Evolutionary conservation across 1,284 basidiomycete genomes (phyloP).

Genomic region (Amylostereum areolatum): DNA sequence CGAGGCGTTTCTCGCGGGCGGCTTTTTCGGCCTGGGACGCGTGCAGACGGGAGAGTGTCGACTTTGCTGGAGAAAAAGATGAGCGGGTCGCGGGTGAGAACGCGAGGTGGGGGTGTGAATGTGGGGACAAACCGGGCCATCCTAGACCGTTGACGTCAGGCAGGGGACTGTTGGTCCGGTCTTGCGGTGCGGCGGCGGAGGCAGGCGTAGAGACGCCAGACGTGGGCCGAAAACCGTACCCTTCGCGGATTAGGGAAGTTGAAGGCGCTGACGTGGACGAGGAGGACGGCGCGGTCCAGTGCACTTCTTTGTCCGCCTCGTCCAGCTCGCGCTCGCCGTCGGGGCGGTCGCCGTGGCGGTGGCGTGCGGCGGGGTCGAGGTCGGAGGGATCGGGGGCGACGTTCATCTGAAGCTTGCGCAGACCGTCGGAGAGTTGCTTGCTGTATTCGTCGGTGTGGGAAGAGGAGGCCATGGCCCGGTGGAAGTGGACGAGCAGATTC

Average conservation of each 20-base stretch:
- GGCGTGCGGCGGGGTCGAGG: background rate
- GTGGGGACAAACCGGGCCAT: conserved; percentile 70
- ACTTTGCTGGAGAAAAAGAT: conserved; percentile 62
- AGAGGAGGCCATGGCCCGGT: conserved; percentile 8
- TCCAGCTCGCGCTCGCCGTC: conserved; percentile 7
- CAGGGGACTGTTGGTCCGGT: conserved; percentile 37
- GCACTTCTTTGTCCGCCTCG: conserved; percentile 6
- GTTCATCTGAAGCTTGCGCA: conserved; percentile 23
- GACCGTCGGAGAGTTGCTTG: conserved; percentile 21
- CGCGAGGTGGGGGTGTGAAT: background rate
- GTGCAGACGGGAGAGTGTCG: conserved; percentile 79
- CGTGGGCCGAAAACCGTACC: conserved; percentile 73
- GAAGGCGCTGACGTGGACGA: conserved; percentile 6
- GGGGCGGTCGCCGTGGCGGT: conserved; percentile 5
- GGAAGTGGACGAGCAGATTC: background rate
- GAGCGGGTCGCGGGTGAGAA: background rate
- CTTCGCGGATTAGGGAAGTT: conserved; percentile 44
- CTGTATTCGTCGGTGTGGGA: conserved; percentile 15
- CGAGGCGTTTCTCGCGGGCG: conserved; percentile 73
- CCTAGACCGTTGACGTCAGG: conserved; percentile 87
- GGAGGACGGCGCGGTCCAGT: conserved; percentile 3
- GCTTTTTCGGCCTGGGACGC: conserved; percentile 70
- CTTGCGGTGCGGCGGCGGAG: conserved; percentile 13
- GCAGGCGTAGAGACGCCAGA: conserved; percentile 65
- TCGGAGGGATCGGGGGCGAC: conserved; percentile 1